Evolutionary conservation across 2,329 filamentous ascomycete species (phyloP), one percentile per base, ranked within the genome.

Genomic region (Talaromyces atroroseus): DNA sequence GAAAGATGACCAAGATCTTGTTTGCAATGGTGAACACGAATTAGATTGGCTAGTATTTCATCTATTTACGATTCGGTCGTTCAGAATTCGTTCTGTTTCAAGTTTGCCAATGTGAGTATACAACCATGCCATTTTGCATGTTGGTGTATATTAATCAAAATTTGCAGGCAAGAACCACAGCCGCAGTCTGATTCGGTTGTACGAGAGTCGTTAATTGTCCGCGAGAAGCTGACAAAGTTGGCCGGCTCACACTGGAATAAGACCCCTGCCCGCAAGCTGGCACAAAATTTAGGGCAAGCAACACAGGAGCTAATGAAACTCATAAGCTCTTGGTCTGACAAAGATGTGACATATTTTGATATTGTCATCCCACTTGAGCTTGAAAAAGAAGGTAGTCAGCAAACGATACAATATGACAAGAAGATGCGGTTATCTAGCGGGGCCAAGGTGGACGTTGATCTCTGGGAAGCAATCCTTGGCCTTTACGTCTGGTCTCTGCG

Each of bases 11-110:
- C 58, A 63, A 32, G 55, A 61, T 0, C 50, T 68, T 5, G 60
- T 49, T 3, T 62, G 62, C 8, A 51, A 62, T 2, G 68, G 65
- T 2, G 59, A 65, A 14, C 69, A 72, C 18, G 70, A 72, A 32
- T 23, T 72, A 1, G 70, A 72, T 16, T 68, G 58, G 18, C 68
- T 71, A 21, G 61, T 65, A 0, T 70, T 70, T 34, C 58, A 66
- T 44, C 63, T 72, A 1, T 62, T 65, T 16, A 34, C 63, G 0
- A 54, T 66, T 0, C 51, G 63, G 14, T 66, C 63, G 0, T 68
- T 71, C 23, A 49, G 58, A 3, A 21, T 69, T 20, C 8, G 7
- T n/a, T 34, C 50, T 1, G 3, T 48, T 1, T 11, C 16, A 5
- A 32, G 3, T 26, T 7, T 20, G 5, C 29, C 10, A 23, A 20